A percentile compares a stretch with the other conserved stretches of the same genome.
phyloP scores from a whole-genome alignment of 768 basidiomycete genomes.

The Tremella yokohamensis region DNA sequence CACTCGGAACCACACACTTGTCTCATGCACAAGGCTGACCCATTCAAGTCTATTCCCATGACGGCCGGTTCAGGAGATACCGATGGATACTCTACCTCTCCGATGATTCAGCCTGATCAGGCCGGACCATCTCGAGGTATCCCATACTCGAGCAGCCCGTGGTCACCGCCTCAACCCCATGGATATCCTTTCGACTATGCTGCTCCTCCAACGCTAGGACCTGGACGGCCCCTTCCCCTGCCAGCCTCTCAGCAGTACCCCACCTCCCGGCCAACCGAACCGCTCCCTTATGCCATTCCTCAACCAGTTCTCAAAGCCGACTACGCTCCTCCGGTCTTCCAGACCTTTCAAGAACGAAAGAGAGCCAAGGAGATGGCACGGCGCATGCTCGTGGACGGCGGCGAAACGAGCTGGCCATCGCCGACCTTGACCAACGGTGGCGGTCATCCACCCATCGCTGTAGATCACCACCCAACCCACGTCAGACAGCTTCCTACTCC shows the following conservation, averaged over 20 bases:
- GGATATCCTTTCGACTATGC: neutral
- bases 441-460: too few species aligned
- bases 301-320: slow-evolving; percentile 31
- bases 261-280: neutral
- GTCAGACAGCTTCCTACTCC: neutral
- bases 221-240: neutral
- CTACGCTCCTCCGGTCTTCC: slow-evolving; percentile 43
- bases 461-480: too few species aligned
- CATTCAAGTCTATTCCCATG: too few species aligned
- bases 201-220: neutral
- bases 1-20: too few species aligned
- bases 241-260: neutral
- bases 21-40: too few species aligned
- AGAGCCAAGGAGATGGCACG: slow-evolving; percentile 34
- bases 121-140: too few species aligned
- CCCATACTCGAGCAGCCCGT: too few species aligned
- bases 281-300: slow-evolving; percentile 22
- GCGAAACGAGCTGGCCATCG: too few species aligned
- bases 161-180: neutral
- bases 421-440: too few species aligned
- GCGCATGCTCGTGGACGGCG: neutral
- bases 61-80: too few species aligned
- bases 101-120: too few species aligned
- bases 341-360: slow-evolving; percentile 44
- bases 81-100: too few species aligned